Evolutionary conservation across 805 yeast genomes (phyloP), one percentile per base, ranked within the genome.

Genomic region (Candida easanensis): DNA sequence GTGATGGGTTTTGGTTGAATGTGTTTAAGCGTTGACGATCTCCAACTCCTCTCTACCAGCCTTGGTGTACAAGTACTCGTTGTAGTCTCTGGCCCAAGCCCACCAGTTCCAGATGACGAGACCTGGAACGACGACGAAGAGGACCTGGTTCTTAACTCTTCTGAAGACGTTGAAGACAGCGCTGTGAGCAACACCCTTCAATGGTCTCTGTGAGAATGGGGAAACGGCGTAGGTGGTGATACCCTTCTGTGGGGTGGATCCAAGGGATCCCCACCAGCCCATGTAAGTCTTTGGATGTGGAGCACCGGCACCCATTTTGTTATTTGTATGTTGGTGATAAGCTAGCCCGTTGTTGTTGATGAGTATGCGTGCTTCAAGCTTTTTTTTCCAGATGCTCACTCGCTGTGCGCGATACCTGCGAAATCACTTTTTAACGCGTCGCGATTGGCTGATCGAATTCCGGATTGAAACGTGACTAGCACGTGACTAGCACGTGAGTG

Each of bases 211-310:
- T 48, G 96, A 97, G 57, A 77, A 87, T 50, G 97, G 95, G 53
- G 99, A 86, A 52, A 93, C 89, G 44, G 96, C 75, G 77, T 91
- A 93, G 48, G 85, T 78, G 50, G 91, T 85, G 53, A 84, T 74
- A 72, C 88, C 84, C 69, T 87, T 87, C 74, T 88, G 96, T 58
- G 77, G 78, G 65, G 93, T 90, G 68, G 86, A 77, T 49, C 95
- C 96, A 64, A 89, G 69, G 73, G 75, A 68, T 64, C 97, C 97
- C 97, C 97, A 89, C 97, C 97, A 89, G 58, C 97, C 97, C 91
- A 87, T 83, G 63, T 84, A 89, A 62, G 88, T 64, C 58, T 77
- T 79, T 58, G 83, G 82, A 58, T 79, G 78, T 65, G 84, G 84
- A 62, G 84, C 87, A 51, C 57, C 60, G 50, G 50, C 50, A 64